These are phyloP conservation scores for Lactifluus pinguis DNA, from an alignment of 768 basidiomycete genomes.

Conservation along the genomic window DNA sequence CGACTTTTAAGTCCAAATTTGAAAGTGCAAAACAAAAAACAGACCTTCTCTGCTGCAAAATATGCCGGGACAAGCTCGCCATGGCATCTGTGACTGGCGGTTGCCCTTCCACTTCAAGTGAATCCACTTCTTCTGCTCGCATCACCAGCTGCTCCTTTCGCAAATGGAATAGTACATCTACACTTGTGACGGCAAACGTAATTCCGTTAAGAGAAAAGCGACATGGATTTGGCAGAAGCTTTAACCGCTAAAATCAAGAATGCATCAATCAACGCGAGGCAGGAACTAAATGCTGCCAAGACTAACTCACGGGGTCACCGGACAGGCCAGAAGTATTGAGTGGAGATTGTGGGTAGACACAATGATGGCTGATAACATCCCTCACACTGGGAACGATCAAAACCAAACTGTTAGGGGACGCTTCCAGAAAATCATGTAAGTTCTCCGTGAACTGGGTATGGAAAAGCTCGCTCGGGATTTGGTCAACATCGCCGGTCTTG, in stretches of 20 bases:
- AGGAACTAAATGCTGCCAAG: not conserved
- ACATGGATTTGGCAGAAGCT: slow-evolving; percentile 78
- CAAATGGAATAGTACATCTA: slow-evolving; percentile 85
- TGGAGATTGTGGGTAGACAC: slow-evolving; percentile 78
- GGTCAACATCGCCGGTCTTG: slow-evolving; percentile 63
- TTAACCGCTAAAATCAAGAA: slow-evolving; percentile 48
- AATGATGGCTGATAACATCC: slow-evolving; percentile 71
- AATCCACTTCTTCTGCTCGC: slow-evolving; percentile 52
- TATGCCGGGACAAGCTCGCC: slow-evolving; percentile 66
- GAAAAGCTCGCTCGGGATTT: slow-evolving; percentile 61
- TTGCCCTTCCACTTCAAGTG: slow-evolving; percentile 31
- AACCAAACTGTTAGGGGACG: slow-evolving; percentile 60
- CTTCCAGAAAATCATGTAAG: slow-evolving; percentile 47
- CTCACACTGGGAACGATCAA: slow-evolving; percentile 75
- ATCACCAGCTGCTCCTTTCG: slow-evolving; percentile 74
- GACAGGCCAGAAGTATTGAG: slow-evolving; percentile 33
- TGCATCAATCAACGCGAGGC: not conserved
- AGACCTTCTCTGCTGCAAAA: slow-evolving; percentile 84
- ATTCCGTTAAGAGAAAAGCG: slow-evolving; percentile 80
- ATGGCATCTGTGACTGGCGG: slow-evolving; percentile 59
- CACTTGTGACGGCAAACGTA: slow-evolving; percentile 68
- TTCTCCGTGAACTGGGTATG: slow-evolving; percentile 48
- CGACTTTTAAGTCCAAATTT: not conserved
- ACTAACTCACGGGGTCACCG: slow-evolving; percentile 42
- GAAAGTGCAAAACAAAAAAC: slow-evolving; percentile 4